A percentile compares a stretch with the other conserved stretches of the same genome.
phyloP scores from a whole-genome alignment of 2,329 filamentous ascomycete species.

The Stagonosporopsis rhizophila region DNA sequence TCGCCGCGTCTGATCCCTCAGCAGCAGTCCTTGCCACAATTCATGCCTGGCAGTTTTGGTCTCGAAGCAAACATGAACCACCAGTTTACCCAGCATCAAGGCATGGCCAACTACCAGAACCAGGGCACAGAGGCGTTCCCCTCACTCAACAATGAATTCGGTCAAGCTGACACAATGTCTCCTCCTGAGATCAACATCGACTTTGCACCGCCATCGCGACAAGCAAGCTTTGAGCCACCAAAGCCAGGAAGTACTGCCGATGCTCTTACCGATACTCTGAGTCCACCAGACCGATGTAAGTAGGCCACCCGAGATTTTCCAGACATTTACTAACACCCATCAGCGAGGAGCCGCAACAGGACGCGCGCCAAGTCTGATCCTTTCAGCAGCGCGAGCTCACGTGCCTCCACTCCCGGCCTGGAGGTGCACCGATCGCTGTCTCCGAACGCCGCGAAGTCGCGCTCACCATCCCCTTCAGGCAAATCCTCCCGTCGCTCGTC shows the following conservation, averaged over 20 bases:
- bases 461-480: slow-evolving; percentile 57
- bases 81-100: slow-evolving; percentile 56
- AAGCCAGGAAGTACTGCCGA: slow-evolving; percentile 71
- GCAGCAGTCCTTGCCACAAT: slow-evolving; percentile 61
- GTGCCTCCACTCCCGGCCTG: slow-evolving; percentile 52
- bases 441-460: slow-evolving; percentile 54
- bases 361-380: slow-evolving; percentile 68
- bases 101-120: slow-evolving; percentile 60
- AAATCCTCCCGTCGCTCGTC: slow-evolving; percentile 59
- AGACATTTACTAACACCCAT: slow-evolving; percentile 27
- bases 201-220: slow-evolving; percentile 77
- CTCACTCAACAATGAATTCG: slow-evolving; percentile 66
- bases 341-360: slow-evolving; percentile 62
- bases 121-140: slow-evolving; percentile 58
- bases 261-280: slow-evolving; percentile 64
- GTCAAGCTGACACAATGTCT: slow-evolving; percentile 76
- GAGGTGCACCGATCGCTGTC: slow-evolving; percentile 51
- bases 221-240: slow-evolving; percentile 69
- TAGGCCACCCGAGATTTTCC: slow-evolving; percentile 31
- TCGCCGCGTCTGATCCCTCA: slow-evolving; percentile 73
- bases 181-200: slow-evolving; percentile 96
- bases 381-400: slow-evolving; percentile 57
- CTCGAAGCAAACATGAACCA: slow-evolving; percentile 57
- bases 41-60: slow-evolving; percentile 57
- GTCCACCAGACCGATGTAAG: slow-evolving; percentile 74